Evolutionary conservation across 208 protist genomes (phyloP), one percentile per base, ranked within the genome.

Genomic region (Leishmania major): DNA sequence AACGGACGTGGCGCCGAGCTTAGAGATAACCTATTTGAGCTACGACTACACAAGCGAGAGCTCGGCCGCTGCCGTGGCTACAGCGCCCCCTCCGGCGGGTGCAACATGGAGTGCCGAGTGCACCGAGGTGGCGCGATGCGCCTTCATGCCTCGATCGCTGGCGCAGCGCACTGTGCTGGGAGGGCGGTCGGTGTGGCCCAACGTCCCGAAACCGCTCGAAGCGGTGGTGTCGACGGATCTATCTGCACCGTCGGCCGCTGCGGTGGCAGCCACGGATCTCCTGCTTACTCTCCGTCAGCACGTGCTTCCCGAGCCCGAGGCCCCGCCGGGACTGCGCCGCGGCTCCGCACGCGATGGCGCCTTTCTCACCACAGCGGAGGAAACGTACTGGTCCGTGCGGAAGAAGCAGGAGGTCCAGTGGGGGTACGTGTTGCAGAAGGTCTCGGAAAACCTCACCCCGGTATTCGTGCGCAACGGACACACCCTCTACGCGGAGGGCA

Each of bases 281-380:
- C n/a, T 92, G 69, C 75, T 35, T 8, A 71, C 64, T 19, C 47
- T 89, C 25, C 82, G 84, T 19, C 76, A 84, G 51, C 77, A 84
- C 17, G 66, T 90, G 22, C 78, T 90, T 1, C 87, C 86, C 28
- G 70, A 53, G 3, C 89, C 83, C 15, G 40, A 73, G 67, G 77
- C 62, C 4, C 84, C 84, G 43, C 79, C 73, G 0, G 79, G 76
- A 2, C 31, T 86, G 64, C 75, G 70, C 19, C 66, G 70, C 35
- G 53, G 40, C 69, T 55, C 53, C 7, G 77, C 77, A 22, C 45
- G 35, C 22, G 75, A 83, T 35, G 49, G n/a, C n/a, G 45, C 53
- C 28, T 84, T 89, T 53, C 89, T 84, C 40, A 90, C 89, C 31
- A 89, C 81, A 8, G 83, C 87, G 6, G 89, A 92, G 80, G 89